These are phyloP conservation scores for Calonectria henricotiae DNA, from an alignment of 2,329 filamentous ascomycete genomes.

Conservation along the genomic window DNA sequence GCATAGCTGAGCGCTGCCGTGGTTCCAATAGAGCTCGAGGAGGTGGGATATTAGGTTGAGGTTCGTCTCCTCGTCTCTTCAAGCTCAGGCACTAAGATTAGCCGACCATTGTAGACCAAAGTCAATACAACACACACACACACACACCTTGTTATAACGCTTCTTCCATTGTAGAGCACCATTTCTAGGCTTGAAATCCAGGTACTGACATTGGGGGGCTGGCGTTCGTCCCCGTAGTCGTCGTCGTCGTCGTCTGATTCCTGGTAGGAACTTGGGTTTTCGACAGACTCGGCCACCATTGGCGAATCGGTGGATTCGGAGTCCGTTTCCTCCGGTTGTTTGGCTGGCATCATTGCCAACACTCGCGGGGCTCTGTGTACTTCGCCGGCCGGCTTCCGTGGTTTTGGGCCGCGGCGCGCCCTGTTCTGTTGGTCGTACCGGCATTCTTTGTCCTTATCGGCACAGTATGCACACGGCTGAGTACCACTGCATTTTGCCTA, in stretches of 20 bases:
- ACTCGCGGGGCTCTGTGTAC: not conserved
- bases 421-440: conserved; percentile 14
- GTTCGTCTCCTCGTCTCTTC: not conserved
- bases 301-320: conserved; percentile 6
- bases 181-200: not conserved
- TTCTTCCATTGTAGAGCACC: not conserved
- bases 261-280: not conserved
- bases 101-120: not conserved
- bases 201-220: not conserved
- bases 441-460: conserved; percentile 19
- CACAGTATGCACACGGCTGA: conserved; percentile 1
- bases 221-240: not conserved
- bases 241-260: conserved; percentile 2
- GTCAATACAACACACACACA: not conserved
- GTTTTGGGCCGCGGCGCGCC: conserved; percentile 9
- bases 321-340: not conserved
- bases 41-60: conserved; percentile 9
- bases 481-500: conserved; percentile 18
- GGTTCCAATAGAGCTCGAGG: conserved; percentile 15
- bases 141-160: not conserved
- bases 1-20: not conserved
- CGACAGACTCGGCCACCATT: not conserved
- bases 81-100: not conserved
- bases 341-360: conserved; percentile 1
- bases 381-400: not conserved